Evolutionary conservation across 768 basidiomycete genomes (phyloP).

Genomic region (Agrocybe chaxingu): DNA sequence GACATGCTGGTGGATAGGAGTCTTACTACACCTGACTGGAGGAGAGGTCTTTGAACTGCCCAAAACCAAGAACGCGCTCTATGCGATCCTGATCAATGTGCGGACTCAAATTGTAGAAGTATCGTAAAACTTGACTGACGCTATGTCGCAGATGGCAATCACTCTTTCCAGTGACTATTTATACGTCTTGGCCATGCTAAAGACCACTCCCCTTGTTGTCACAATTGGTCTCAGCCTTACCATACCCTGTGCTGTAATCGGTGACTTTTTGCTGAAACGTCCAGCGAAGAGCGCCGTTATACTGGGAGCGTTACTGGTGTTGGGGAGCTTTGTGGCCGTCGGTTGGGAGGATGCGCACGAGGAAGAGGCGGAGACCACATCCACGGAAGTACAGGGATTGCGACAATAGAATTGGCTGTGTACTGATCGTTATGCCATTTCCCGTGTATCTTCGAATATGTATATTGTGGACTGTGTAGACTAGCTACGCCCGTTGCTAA

Average conservation of each 20-base stretch:
- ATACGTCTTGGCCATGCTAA: conserved; percentile 90
- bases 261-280: conserved; percentile 46
- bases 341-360: conserved; percentile 26
- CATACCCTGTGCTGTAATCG: conserved; percentile 86
- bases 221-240: conserved; percentile 92
- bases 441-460: no score
- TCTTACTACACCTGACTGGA: conserved; percentile 71
- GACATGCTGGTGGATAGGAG: conserved; percentile 70
- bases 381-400: conserved; percentile 3
- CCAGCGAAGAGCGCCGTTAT: conserved; percentile 59
- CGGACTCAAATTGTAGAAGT: background rate
- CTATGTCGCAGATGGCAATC: conserved; percentile 64
- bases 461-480: no score
- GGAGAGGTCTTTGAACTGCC: conserved; percentile 78
- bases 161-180: conserved; percentile 83
- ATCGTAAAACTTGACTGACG: background rate
- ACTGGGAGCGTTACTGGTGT: conserved; percentile 72
- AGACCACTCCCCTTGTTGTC: conserved; percentile 91
- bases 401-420: background rate
- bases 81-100: conserved; percentile 37
- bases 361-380: conserved; percentile 3
- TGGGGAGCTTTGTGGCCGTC: conserved; percentile 63
- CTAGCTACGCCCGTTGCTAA: no score
- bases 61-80: conserved; percentile 34
- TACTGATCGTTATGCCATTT: no score